Conservation (phyloP, 2,329 filamentous ascomycete genomes). For the Myriangium duriaei region DNA sequence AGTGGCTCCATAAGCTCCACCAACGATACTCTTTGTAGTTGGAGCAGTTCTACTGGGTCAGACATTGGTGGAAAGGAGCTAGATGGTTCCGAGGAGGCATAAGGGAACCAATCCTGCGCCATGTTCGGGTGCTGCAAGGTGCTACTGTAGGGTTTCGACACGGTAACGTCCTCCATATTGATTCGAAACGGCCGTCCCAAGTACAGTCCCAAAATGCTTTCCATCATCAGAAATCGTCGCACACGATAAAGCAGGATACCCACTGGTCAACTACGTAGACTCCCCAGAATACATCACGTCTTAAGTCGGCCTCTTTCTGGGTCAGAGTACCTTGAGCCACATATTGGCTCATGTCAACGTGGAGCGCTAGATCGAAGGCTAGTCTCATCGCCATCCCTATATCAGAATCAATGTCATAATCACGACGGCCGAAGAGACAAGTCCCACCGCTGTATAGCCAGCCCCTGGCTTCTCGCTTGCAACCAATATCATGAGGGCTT, state of each 20-base stretch:
- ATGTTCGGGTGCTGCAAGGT: background rate
- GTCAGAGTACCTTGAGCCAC: slow-evolving; percentile 29
- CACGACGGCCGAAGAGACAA: background rate
- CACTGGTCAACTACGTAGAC: slow-evolving; percentile 28
- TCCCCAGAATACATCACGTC: slow-evolving; percentile 31
- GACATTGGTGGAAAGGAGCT: background rate
- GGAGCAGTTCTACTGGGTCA: background rate
- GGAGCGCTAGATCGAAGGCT: slow-evolving; percentile 33
- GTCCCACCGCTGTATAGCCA: slow-evolving; percentile 35
- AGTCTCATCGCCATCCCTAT: slow-evolving; percentile 34
- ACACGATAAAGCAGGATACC: background rate
- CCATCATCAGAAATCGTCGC: slow-evolving; percentile 1
- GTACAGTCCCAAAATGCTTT: slow-evolving; percentile 32
- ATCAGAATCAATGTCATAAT: background rate
- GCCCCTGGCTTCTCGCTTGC: slow-evolving; percentile 32
- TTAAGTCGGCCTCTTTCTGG: slow-evolving; percentile 27
- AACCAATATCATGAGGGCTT: slow-evolving; percentile 33
- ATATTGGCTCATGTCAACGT: slow-evolving; percentile 30
- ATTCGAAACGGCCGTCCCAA: slow-evolving; percentile 31
- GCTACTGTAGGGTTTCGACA: slow-evolving; percentile 26
- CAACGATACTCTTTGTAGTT: background rate
- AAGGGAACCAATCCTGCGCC: background rate
- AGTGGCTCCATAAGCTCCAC: background rate
- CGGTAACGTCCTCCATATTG: slow-evolving; percentile 29
- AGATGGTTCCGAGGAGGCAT: background rate